Evolutionary conservation across 2,329 filamentous ascomycete species (phyloP), one percentile per base, ranked within the genome.

Genomic region (Apiospora marii): DNA sequence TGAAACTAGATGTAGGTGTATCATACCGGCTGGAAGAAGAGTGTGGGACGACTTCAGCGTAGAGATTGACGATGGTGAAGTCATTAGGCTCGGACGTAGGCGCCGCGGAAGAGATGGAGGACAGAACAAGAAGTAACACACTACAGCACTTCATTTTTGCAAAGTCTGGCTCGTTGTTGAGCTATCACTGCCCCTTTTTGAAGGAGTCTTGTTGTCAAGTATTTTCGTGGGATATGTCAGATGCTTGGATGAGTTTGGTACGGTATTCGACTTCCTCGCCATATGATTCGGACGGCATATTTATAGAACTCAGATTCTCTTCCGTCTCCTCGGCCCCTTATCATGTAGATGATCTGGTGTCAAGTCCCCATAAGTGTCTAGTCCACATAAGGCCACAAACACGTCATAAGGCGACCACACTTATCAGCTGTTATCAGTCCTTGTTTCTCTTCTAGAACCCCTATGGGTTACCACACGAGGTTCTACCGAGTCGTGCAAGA

Each of bases 61-160:
- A 68, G 41, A 68, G 67, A n/a, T 34, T 27, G 44, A 48, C 14
- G 24, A 68, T 48, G 41, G n/a, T 46, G 10, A 68, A 68, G n/a
- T 44, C 27, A 6, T 27, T 68, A 1, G 67, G 67, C 41, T 34
- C 58, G 13, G 13, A 34, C 6, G 58, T 6, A 10, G 58, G 58
- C 4, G 58, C 58, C 58, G 58, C 34, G 22, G 19, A 41, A 13
- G 58, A 22, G 19, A 64, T 22, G 10, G 19, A 41, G 5, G 58
- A 22, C 1, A 64, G 34, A 7, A 1, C 10, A 2, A 41, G 34
- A 1, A 14, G 1, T n/a, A 64, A 41, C 3, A 41, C 4, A 41
- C 19, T 37, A 16, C n/a, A 19, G 19, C 34, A n/a, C 22, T 10
- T 41, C 58, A 64, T 64, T 1, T 37, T 64, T 7, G 19, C 1